Percentiles rank a stretch among this genome's conserved stretches.
Evolutionary conservation across 257 asterid species (phyloP).

Genomic region (Jacaranda copaia): DNA sequence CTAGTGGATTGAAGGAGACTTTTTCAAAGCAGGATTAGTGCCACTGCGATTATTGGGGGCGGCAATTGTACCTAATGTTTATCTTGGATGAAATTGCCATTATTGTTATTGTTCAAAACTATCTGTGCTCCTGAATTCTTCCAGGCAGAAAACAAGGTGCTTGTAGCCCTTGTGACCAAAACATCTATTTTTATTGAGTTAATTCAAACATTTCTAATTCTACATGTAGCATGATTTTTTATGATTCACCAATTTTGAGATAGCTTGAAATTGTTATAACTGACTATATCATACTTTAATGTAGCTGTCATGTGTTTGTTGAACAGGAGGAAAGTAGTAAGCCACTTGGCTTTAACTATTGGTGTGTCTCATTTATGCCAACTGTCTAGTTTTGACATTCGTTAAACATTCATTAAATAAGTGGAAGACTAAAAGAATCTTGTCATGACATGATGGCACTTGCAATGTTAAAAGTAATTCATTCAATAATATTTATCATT

Average conservation of each 20-base stretch:
- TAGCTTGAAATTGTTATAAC: not conserved
- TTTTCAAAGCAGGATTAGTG: slow-evolving; percentile 20
- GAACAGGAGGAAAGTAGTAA: not conserved
- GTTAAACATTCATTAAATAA: too few relatives aligned
- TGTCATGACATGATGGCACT: too few relatives aligned
- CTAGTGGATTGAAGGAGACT: slow-evolving; percentile 22
- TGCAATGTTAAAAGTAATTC: too few relatives aligned
- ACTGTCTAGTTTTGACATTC: too few relatives aligned
- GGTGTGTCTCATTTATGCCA: too few relatives aligned
- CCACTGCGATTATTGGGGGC: not conserved
- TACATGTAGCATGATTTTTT: slow-evolving; percentile 2
- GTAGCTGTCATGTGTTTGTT: not conserved
- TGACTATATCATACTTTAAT: not conserved
- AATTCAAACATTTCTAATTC: not conserved
- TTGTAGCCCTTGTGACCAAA: not conserved
- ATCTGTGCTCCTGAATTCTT: not conserved
- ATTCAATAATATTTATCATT: too few relatives aligned
- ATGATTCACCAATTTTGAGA: not conserved
- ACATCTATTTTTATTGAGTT: not conserved
- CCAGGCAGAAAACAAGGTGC: not conserved
- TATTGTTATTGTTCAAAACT: not conserved
- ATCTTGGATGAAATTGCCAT: not conserved
- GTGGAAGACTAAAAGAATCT: too few relatives aligned
- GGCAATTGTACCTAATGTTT: not conserved
- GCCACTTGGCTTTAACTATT: not conserved